Conservation (phyloP, 2,329 filamentous ascomycete genomes). For the Paramyrothecium roridum region DNA sequence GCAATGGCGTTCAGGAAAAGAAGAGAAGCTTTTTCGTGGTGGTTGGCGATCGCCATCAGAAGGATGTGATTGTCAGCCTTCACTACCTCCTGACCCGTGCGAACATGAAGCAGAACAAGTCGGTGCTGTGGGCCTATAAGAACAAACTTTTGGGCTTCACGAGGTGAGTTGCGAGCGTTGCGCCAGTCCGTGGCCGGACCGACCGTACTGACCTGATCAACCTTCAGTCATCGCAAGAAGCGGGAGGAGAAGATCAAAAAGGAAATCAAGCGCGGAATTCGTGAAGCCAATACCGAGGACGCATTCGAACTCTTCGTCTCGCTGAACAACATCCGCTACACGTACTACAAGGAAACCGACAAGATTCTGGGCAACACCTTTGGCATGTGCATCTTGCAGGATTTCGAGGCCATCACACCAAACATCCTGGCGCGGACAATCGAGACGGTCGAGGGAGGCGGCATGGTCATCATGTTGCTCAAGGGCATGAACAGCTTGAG, state of each 20-base stretch:
- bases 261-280: constrained; percentile 90
- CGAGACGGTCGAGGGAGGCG: constrained; percentile 96
- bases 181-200: background rate
- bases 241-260: constrained; percentile 97
- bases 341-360: constrained; percentile 99
- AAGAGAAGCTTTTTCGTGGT: constrained; percentile 98
- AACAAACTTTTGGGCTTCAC: constrained; percentile 94
- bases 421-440: constrained; percentile 92
- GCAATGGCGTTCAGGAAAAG: constrained; percentile 91
- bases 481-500: constrained; percentile 98
- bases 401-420: constrained; percentile 97
- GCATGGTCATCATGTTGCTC: constrained; percentile 81
- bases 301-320: constrained; percentile 97
- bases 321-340: constrained; percentile 95
- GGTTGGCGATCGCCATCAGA: constrained; percentile 81
- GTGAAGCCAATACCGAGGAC: constrained; percentile 89
- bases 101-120: constrained; percentile 87
- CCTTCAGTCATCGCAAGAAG: constrained; percentile 86
- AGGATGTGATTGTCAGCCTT: constrained; percentile 91
- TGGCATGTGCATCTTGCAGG: constrained; percentile 96
- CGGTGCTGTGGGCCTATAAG: constrained; percentile 97
- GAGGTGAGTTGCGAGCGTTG: constrained; percentile 40
- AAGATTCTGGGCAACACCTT: constrained; percentile 98
- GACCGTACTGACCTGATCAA: background rate
- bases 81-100: constrained; percentile 90